Percentiles rank a stretch among this genome's conserved stretches.
phyloP scores from a whole-genome alignment of 441 rosid species.

The Gossypium schwendimanii region DNA sequence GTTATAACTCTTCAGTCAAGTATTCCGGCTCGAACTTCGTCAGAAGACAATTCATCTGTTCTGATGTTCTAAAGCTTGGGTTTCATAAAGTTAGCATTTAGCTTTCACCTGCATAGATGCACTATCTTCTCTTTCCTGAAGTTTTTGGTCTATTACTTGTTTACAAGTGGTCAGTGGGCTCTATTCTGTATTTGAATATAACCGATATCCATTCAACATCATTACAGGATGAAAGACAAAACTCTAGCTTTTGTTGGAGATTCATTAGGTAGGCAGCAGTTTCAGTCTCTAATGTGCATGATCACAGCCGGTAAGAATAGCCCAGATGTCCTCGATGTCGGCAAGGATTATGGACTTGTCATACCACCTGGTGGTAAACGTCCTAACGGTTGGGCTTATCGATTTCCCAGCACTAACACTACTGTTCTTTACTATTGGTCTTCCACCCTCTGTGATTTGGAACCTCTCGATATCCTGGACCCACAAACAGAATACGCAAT shows the following conservation, averaged over 20 bases:
- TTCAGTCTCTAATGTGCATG: slow-evolving; percentile 95
- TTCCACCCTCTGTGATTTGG: slow-evolving; percentile 64
- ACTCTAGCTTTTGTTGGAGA: slow-evolving; percentile 96
- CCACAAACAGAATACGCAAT: slow-evolving; percentile 64
- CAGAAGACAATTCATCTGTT: background rate
- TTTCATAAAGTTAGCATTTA: background rate
- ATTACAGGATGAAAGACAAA: slow-evolving; percentile 65
- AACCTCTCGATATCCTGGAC: slow-evolving; percentile 44
- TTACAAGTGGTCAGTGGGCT: background rate
- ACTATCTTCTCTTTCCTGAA: background rate
- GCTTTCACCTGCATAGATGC: background rate
- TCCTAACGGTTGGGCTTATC: slow-evolving; percentile 86
- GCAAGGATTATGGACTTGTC: slow-evolving; percentile 57
- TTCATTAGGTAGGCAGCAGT: slow-evolving; percentile 89
- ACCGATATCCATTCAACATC: slow-evolving; percentile 12
- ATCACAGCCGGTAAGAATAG: slow-evolving; percentile 57
- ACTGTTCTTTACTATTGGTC: slow-evolving; percentile 90
- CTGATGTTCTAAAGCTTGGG: background rate
- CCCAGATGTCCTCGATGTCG: slow-evolving; percentile 59
- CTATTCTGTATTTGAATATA: slow-evolving; percentile 3
- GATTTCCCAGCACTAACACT: slow-evolving; percentile 68
- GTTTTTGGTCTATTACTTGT: background rate
- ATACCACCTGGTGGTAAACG: slow-evolving; percentile 51
- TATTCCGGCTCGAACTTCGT: background rate
- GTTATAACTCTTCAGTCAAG: background rate